Conservation (phyloP, 2,329 filamentous ascomycete species). For the Paraconiothyrium sp. region DNA sequence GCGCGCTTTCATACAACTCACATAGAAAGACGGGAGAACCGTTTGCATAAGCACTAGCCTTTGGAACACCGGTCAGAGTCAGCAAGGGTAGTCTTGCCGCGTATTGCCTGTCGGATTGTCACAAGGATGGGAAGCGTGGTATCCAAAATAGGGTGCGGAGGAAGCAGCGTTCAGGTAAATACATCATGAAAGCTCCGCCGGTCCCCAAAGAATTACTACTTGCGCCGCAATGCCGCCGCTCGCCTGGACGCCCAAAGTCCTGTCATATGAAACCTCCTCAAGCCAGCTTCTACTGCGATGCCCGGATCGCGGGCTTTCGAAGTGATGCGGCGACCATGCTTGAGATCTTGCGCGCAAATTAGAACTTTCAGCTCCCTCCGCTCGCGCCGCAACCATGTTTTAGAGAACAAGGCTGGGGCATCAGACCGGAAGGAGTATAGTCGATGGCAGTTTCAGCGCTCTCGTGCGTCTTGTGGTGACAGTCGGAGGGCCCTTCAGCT, state of each 20-base stretch:
- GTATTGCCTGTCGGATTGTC: constrained; percentile 39
- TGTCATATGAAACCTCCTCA: constrained; percentile 30
- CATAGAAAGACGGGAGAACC: constrained; percentile 41
- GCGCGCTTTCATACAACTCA: constrained; percentile 47
- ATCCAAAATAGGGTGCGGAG: constrained; percentile 21
- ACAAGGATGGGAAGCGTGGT: constrained; percentile 43
- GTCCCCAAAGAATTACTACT: constrained; percentile 24
- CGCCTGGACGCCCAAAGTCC: constrained; percentile 6
- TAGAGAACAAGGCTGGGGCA: constrained; percentile 44
- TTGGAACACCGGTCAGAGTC: constrained; percentile 36
- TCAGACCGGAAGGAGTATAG: constrained; percentile 33
- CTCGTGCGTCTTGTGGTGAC: constrained; percentile 27
- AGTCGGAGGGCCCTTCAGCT: constrained; percentile 43
- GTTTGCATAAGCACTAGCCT: constrained; percentile 49
- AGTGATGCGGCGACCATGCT: constrained; percentile 34
- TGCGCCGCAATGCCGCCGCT: constrained; percentile 20
- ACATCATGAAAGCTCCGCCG: constrained; percentile 25
- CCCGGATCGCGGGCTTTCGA: not conserved
- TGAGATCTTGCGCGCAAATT: constrained; percentile 37
- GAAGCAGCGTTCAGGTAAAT: constrained; percentile 34
- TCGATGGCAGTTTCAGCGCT: constrained; percentile 27
- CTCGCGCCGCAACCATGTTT: constrained; percentile 41
- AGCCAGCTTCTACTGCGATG: constrained; percentile 22
- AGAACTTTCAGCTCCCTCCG: constrained; percentile 46
- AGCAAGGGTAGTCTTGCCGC: constrained; percentile 39